Evolutionary conservation across 2,329 filamentous ascomycete species (phyloP), one percentile per base, ranked within the genome.

Genomic region (Thermomyces lanuginosus): DNA sequence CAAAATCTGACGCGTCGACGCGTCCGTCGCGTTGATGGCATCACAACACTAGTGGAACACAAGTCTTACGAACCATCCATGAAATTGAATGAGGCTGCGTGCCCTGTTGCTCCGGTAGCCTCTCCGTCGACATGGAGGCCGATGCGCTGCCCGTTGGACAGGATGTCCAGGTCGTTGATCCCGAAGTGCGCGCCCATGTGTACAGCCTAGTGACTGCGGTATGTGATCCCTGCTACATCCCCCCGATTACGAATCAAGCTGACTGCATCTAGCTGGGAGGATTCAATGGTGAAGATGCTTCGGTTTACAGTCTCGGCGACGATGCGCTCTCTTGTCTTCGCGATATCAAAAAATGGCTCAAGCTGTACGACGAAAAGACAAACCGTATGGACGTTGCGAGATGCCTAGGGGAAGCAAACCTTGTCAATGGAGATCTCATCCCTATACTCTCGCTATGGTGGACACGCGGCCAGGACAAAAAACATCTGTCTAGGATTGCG

Each of bases 331-430:
- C 89, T 31, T 89, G 84, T 45, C 63, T 98, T 31, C 83, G 86
- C 36, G 89, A 98, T 55, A 66, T 98, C 29, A 86, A 89, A 48
- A 76, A 77, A 69, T 98, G 89, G 89, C 67, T 98, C 39, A 83
- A 82, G 41, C 72, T 92, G 36, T 89, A 89, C 62, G 84, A 93
- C 51, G 80, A 92, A 48, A 91, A 91, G 50, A 72, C 76, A 37
- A 91, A 92, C 48, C 76, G 86, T 39, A 77, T 92, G 64, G 89
- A 98, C 48, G 89, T 98, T 33, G 84, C 86, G 34, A 69, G 89
- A 55, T 93, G 83, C 50, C 64, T 95, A 39, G 76, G 82, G 45
- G 83, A 95, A 52, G 78, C 83, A 22, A 93, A 93, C 45, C 55
- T 98, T n/a, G 70, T 95, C 30, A 76, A 76, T 45, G 80, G 81